A percentile compares a stretch with the other conserved stretches of the same genome.
Conservation (phyloP, 495 filamentous ascomycete genomes). For the Hypoxylon rickii region DNA sequence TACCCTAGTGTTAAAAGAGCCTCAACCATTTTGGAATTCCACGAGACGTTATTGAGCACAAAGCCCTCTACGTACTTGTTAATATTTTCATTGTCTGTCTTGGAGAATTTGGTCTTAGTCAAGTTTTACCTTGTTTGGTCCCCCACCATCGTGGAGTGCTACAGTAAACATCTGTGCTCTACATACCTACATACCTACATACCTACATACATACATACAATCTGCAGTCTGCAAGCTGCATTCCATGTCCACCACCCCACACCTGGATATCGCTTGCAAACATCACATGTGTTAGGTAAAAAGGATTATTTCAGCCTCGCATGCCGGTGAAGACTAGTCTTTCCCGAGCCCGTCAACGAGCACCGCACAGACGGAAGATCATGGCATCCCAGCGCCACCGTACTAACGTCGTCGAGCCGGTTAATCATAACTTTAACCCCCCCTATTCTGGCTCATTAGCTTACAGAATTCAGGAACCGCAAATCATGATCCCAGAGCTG, state of each 20-base stretch:
- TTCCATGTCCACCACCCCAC: slow-evolving; percentile 1
- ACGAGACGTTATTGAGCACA: too few relatives aligned
- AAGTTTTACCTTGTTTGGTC: too few relatives aligned
- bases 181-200: neutral
- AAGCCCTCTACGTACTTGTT: neutral
- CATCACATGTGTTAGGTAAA: slow-evolving; percentile 5
- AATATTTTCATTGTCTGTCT: neutral
- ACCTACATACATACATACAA: neutral
- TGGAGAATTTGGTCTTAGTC: neutral
- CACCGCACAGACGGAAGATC: slow-evolving; percentile 17
- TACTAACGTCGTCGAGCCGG: slow-evolving; percentile 6
- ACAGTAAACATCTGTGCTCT: neutral
- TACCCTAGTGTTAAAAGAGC: slow-evolving; percentile 13
- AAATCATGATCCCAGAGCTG: slow-evolving; percentile 63
- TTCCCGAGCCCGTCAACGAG: slow-evolving; percentile 36
- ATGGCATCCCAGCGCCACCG: slow-evolving; percentile 5
- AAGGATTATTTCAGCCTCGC: slow-evolving; percentile 7
- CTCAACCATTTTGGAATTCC: slow-evolving; percentile 20
- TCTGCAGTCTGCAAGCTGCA: slow-evolving; percentile 16
- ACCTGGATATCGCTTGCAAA: slow-evolving; percentile 4
- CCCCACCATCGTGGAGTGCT: too few relatives aligned
- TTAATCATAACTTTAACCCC: slow-evolving; percentile 3
- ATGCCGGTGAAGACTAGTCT: slow-evolving; percentile 42
- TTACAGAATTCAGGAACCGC: slow-evolving; percentile 37
- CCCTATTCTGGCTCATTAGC: slow-evolving; percentile 17